phyloP scores from a whole-genome alignment of 2,329 filamentous ascomycete genomes.

The Pseudogymnoascus sp. region DNA sequence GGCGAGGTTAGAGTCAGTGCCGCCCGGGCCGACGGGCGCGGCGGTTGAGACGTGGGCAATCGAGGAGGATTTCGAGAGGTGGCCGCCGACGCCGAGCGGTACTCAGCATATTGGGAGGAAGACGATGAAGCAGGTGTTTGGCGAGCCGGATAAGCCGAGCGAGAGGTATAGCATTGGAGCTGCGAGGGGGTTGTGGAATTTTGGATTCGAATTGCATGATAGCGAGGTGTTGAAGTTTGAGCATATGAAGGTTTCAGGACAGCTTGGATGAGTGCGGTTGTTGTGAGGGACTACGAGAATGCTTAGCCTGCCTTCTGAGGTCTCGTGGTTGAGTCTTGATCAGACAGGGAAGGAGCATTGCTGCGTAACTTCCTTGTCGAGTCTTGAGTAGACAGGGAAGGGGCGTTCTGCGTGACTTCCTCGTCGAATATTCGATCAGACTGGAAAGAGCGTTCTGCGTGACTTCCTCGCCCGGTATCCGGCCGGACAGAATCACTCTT shows the following conservation, averaged over 20 bases:
- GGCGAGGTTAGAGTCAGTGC: constrained; percentile 13
- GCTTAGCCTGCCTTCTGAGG: neutral
- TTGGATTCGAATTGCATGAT: constrained; percentile 16
- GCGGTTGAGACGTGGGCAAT: constrained; percentile 32
- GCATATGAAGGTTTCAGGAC: constrained; percentile 2
- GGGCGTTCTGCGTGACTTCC: neutral
- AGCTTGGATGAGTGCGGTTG: neutral
- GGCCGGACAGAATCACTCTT: neutral
- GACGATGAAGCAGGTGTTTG: constrained; percentile 16
- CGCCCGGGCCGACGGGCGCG: constrained; percentile 29
- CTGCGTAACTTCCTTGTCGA: neutral
- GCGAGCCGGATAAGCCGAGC: neutral
- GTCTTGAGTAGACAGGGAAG: neutral
- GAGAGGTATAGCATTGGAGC: constrained; percentile 1
- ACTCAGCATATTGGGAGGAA: constrained; percentile 33
- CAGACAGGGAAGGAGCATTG: neutral
- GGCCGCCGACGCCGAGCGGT: constrained; percentile 34
- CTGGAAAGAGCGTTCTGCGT: neutral
- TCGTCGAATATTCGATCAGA: neutral
- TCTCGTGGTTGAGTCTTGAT: neutral
- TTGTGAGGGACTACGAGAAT: neutral
- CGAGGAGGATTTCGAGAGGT: constrained; percentile 28
- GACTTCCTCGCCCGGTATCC: neutral
- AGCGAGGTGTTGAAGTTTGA: neutral
- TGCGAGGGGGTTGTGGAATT: constrained; percentile 16